Evolutionary conservation across 306 rosid species (phyloP).

Genomic region (Geum urbanum): DNA sequence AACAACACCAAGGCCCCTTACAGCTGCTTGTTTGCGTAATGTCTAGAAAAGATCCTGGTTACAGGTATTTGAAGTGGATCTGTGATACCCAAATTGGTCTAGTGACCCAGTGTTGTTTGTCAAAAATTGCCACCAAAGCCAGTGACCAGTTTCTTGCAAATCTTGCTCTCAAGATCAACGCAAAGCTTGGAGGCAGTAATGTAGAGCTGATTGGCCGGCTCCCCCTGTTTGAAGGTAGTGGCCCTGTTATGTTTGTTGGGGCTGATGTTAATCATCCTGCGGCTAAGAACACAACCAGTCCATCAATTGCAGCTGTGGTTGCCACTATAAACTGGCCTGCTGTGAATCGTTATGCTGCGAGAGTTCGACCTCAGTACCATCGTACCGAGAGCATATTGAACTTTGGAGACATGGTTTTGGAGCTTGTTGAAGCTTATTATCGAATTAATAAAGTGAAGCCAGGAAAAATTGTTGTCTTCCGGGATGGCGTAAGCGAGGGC

Average conservation of each 20-base stretch:
- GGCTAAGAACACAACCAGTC: conserved; percentile 38
- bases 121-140: conserved; percentile 38
- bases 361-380: conserved; percentile 51
- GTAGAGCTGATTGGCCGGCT: conserved; percentile 54
- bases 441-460: conserved; percentile 46
- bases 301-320: conserved; percentile 77
- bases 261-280: conserved; percentile 90
- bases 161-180: conserved; percentile 74
- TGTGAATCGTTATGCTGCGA: conserved; percentile 69
- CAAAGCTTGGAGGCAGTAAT: conserved; percentile 89
- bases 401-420: conserved; percentile 60
- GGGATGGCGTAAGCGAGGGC: conserved; percentile 75
- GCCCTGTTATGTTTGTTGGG: conserved; percentile 70
- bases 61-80: conserved; percentile 66
- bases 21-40: conserved; percentile 74
- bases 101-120: conserved; percentile 77
- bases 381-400: conserved; percentile 47
- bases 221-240: conserved; percentile 39
- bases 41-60: conserved; percentile 55
- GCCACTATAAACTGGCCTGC: conserved; percentile 84
- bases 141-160: conserved; percentile 57
- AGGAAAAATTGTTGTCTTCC: conserved; percentile 52
- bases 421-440: conserved; percentile 52
- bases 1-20: conserved; percentile 17
- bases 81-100: conserved; percentile 69